Evolutionary conservation across 192 early-diverging fungal genomes (phyloP).

Genomic region (Coemansia sp.): DNA sequence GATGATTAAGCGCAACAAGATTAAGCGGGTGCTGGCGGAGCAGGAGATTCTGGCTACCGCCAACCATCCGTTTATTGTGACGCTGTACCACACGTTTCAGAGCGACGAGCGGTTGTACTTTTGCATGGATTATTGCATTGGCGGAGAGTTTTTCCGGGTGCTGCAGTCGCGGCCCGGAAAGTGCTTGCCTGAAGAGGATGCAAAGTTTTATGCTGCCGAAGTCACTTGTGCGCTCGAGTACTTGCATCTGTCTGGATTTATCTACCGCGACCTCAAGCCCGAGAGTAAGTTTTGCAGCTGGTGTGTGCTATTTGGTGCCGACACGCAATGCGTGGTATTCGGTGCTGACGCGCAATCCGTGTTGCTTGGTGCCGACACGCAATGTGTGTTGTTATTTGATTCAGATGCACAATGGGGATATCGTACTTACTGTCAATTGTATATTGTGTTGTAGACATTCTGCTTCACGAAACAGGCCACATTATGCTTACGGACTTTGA

Average conservation of each 20-base stretch:
- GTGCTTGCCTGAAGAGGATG: slow-evolving; percentile 84
- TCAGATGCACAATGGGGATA: background rate
- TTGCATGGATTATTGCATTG: slow-evolving; percentile 86
- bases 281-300: slow-evolving; percentile 62
- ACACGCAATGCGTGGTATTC: too few species aligned
- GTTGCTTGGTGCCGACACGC: too few species aligned
- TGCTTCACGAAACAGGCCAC: slow-evolving; percentile 93
- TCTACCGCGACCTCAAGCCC: slow-evolving; percentile 98
- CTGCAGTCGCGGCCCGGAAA: slow-evolving; percentile 88
- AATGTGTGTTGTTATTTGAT: slow-evolving; percentile 10
- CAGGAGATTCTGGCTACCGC: slow-evolving; percentile 88
- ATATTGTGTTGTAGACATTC: slow-evolving; percentile 60
- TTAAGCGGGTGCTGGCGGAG: slow-evolving; percentile 95
- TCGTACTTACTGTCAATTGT: slow-evolving; percentile 1
- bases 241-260: slow-evolving; percentile 92
- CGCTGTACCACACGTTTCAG: slow-evolving; percentile 88
- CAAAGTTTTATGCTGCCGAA: slow-evolving; percentile 97
- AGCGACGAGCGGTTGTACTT: slow-evolving; percentile 84
- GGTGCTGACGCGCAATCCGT: too few species aligned
- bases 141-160: slow-evolving; percentile 86
- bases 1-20: slow-evolving; percentile 98
- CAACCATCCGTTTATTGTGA: slow-evolving; percentile 90
- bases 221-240: slow-evolving; percentile 94
- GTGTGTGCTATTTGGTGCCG: background rate
- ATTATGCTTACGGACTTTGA: slow-evolving; percentile 99